Evolutionary conservation across 2,329 filamentous ascomycete genomes (phyloP), one percentile per base, ranked within the genome.

Genomic region (Paecilomyces sp.): DNA sequence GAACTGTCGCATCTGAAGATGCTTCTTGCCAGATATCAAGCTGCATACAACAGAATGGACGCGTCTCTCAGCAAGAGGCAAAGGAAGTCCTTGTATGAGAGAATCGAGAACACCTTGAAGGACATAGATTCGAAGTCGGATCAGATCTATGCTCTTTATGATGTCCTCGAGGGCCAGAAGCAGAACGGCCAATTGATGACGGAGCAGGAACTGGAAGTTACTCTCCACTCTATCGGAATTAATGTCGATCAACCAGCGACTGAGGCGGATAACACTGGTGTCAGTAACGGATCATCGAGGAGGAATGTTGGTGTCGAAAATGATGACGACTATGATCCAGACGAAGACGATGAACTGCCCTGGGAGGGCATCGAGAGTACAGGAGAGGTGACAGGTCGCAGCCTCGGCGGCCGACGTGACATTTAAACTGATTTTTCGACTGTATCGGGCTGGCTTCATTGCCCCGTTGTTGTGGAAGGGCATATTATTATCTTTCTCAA

Each of bases 81-180:
- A 66, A 84, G 90, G 61, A 83, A 86, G 62, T 75, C 77, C 3
- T 73, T 92, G 58, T 82, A 84, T 30, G 79, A 78, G 30, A 83
- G 82, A 59, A 87, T 93, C 36, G 81, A 86, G 62, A 78, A 77
- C 24, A 69, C 91, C 22, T 77, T 88, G 51, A 81, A 81, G 62
- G 81, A 83, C 57, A 83, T 91, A 25, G 88, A 92, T 67, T 81
- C 83, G 68, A 91, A 92, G 74, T 85, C 86, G 28, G 88, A 90
- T 62, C 89, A 92, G 72, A 87, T 96, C 51, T 95, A 96, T 75
- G 83, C 85, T 51, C 79, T 96, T 13, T 90, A 92, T 66, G 91
- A 96, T 71, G 90, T 94, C 1, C 80, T 94, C 0, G 90, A 93
- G 73, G 90, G 88, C 5, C 89, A 92, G 71, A 90, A 89, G 76